phyloP scores from a whole-genome alignment of 371 early-diverging fungal species.

The Cokeromyces recurvatus region DNA sequence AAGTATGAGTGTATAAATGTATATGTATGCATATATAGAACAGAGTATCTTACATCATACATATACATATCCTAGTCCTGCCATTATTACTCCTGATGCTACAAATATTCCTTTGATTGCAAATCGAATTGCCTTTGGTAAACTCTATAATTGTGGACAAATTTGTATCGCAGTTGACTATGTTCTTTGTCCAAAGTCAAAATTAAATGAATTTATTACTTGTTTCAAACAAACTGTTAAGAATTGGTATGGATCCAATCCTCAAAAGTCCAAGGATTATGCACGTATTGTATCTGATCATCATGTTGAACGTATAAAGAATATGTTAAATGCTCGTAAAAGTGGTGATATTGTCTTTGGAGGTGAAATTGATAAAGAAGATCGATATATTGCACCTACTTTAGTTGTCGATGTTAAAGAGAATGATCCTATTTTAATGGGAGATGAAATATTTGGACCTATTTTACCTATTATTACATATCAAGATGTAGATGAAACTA shows the following conservation, averaged over 20 bases:
- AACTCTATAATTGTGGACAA: slow-evolving; percentile 83
- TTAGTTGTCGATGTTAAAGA: slow-evolving; percentile 18
- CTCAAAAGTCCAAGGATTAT: slow-evolving; percentile 49
- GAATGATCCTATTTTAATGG: slow-evolving; percentile 28
- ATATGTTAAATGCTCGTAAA: slow-evolving; percentile 46
- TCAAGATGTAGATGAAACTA: slow-evolving; percentile 66
- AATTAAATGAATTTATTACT: slow-evolving; percentile 43
- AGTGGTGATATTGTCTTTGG: slow-evolving; percentile 53
- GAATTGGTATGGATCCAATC: slow-evolving; percentile 50
- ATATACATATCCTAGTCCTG: slow-evolving; percentile 63
- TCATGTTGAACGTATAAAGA: slow-evolving; percentile 68
- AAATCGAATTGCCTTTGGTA: slow-evolving; percentile 80
- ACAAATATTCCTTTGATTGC: slow-evolving; percentile 66
- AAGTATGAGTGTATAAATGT: no score
- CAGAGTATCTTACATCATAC: no score
- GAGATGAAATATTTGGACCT: slow-evolving; percentile 77
- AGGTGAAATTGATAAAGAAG: slow-evolving; percentile 24
- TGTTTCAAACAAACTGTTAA: slow-evolving; percentile 49
- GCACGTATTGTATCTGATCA: slow-evolving; percentile 68
- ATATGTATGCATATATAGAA: neutral
- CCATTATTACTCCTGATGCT: slow-evolving; percentile 60
- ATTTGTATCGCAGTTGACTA: slow-evolving; percentile 90
- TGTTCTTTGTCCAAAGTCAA: slow-evolving; percentile 55
- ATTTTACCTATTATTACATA: slow-evolving; percentile 78
- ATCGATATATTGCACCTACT: slow-evolving; percentile 24